Percentiles rank a stretch among this genome's conserved stretches.
phyloP scores from a whole-genome alignment of 805 yeast genomes.

The Tetrapisispora arboricola region DNA sequence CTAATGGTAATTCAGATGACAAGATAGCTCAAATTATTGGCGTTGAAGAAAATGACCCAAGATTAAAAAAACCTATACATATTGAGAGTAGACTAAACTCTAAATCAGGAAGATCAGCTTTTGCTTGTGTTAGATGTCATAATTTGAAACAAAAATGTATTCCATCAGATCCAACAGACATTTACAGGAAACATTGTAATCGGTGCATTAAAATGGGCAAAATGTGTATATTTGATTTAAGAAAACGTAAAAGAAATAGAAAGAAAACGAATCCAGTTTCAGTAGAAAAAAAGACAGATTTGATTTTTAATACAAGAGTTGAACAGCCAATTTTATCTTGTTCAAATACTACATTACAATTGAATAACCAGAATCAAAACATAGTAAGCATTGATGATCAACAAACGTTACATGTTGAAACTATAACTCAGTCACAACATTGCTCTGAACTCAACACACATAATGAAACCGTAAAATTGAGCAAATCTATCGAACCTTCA shows the following conservation, averaged over 20 bases:
- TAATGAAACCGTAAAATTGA: no score
- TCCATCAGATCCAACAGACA: conserved; percentile 40
- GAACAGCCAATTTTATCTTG: no score
- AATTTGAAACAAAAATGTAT: conserved; percentile 74
- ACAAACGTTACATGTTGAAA: no score
- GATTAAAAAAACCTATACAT: conserved; percentile 14
- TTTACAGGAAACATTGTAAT: conserved; percentile 56
- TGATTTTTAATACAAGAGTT: neutral
- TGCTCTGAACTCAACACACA: no score
- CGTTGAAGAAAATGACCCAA: conserved; percentile 16
- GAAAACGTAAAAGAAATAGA: conserved; percentile 43
- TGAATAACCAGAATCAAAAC: neutral
- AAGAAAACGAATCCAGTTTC: conserved; percentile 6
- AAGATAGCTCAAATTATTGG: conserved; percentile 16
- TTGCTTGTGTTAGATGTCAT: conserved; percentile 47
- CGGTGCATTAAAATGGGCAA: conserved; percentile 59
- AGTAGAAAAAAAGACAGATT: neutral
- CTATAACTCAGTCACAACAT: no score
- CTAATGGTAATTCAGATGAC: neutral
- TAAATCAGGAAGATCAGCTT: conserved; percentile 24
- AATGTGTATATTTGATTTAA: conserved; percentile 56
- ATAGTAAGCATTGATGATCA: no score
- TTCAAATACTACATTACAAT: no score
- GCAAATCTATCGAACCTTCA: no score
- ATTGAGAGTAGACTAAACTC: conserved; percentile 16